Percentiles rank a stretch among this genome's conserved stretches.
Evolutionary conservation across 495 filamentous ascomycete genomes (phyloP).

Genomic region (Penicillium ucsense): DNA sequence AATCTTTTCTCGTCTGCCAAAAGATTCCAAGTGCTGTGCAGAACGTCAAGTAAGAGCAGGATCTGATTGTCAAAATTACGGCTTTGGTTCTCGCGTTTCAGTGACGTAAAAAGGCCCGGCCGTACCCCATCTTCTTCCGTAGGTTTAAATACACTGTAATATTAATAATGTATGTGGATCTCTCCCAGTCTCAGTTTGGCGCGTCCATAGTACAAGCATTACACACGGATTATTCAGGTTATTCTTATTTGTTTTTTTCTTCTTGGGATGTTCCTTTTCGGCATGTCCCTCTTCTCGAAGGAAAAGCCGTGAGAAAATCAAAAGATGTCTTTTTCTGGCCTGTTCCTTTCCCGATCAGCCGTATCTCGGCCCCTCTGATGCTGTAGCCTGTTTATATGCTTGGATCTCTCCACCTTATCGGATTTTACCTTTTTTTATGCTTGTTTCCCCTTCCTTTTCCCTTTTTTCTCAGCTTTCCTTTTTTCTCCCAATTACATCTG

Average conservation of each 20-base stretch:
- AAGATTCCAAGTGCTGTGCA: too few species aligned
- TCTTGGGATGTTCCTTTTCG: too few species aligned
- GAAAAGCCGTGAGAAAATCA: too few species aligned
- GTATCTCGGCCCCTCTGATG: constrained; percentile 12
- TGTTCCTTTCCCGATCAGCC: constrained; percentile 6
- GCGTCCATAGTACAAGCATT: too few species aligned
- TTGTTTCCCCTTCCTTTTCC: constrained; percentile 4
- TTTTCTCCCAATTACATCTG: not conserved
- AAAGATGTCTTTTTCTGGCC: not conserved
- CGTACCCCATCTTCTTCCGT: constrained; percentile 21
- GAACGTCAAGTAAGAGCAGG: not conserved
- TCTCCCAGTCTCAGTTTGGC: too few species aligned
- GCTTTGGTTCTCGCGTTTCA: constrained; percentile 12
- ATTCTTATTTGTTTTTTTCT: too few species aligned
- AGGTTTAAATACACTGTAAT: not conserved
- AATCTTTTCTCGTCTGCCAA: too few species aligned
- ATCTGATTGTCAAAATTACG: constrained; percentile 8
- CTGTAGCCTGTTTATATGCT: constrained; percentile 7
- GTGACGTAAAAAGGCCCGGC: constrained; percentile 25
- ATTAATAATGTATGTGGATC: too few species aligned
- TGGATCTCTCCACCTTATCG: constrained; percentile 9
- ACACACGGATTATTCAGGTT: too few species aligned
- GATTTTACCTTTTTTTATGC: constrained; percentile 5
- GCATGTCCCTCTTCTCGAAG: too few species aligned
- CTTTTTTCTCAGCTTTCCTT: not conserved